Evolutionary conservation across 108 stramenopile species (phyloP).

Genomic region (Cylindrotheca closterium): DNA sequence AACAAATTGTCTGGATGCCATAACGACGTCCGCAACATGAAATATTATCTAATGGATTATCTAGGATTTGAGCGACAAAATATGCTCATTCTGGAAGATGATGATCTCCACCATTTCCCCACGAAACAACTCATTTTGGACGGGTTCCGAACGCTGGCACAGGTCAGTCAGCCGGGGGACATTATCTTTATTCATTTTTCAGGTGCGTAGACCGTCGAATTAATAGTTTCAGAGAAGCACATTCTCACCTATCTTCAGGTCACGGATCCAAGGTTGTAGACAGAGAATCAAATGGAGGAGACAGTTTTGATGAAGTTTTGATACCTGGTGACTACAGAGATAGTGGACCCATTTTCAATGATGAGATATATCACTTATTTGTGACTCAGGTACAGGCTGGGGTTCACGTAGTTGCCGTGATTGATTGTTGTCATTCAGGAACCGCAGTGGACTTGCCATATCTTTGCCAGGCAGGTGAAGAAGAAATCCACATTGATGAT

Average conservation of each 20-base stretch:
- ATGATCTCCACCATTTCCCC: conserved; percentile 58
- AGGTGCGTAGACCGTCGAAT: conserved; percentile 28
- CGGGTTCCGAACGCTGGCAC: conserved; percentile 54
- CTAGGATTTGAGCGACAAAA: conserved; percentile 65
- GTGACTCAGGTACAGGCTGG: conserved; percentile 69
- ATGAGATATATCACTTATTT: conserved; percentile 66
- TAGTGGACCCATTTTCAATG: conserved; percentile 69
- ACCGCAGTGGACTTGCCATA: conserved; percentile 72
- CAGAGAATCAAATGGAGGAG: conserved; percentile 57
- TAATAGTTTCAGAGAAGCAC: neutral
- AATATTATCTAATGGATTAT: conserved; percentile 69
- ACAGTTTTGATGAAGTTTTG: conserved; percentile 84
- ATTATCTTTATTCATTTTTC: conserved; percentile 66
- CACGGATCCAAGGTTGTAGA: conserved; percentile 76
- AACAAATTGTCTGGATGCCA: conserved; percentile 66
- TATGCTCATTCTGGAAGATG: conserved; percentile 77
- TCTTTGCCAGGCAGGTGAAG: conserved; percentile 45
- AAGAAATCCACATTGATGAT: conserved; percentile 19
- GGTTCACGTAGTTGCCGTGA: conserved; percentile 59
- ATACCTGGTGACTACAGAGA: conserved; percentile 74
- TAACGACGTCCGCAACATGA: conserved; percentile 85
- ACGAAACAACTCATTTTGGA: conserved; percentile 65
- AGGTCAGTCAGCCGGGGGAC: conserved; percentile 57
- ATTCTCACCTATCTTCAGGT: conserved; percentile 22
- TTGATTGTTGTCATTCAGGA: conserved; percentile 82